phyloP scores from a whole-genome alignment of 306 rosid genomes.

The Dryas drummondii region DNA sequence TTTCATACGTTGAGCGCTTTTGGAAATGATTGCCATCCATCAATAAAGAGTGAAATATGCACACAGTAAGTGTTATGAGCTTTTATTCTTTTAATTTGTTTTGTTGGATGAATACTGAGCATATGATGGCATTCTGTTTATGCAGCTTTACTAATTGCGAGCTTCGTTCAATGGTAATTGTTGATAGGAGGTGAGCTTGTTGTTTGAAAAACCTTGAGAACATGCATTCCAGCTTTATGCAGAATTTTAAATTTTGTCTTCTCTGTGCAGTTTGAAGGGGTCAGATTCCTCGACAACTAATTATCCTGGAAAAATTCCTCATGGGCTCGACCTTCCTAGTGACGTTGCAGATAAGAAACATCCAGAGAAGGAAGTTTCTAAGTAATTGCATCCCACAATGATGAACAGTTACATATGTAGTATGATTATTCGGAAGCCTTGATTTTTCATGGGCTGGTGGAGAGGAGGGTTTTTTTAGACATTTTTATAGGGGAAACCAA shows the following conservation, averaged over 20 bases:
- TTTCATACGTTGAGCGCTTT: constrained; percentile 62
- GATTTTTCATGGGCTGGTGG: background rate
- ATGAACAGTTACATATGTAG: background rate
- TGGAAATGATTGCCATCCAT: constrained; percentile 83
- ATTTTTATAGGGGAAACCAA: background rate
- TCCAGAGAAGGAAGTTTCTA: constrained; percentile 28
- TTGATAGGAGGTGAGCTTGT: constrained; percentile 69
- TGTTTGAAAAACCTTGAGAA: constrained; percentile 9
- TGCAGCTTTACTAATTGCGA: constrained; percentile 88
- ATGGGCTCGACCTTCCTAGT: constrained; percentile 75
- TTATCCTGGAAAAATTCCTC: constrained; percentile 69
- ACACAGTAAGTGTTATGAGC: constrained; percentile 48
- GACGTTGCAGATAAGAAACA: constrained; percentile 58
- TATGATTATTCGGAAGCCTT: background rate
- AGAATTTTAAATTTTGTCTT: background rate
- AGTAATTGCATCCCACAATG: constrained; percentile 13
- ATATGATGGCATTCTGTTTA: background rate
- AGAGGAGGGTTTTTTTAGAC: background rate
- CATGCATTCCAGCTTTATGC: background rate
- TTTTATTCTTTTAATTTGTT: background rate
- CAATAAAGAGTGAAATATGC: constrained; percentile 66
- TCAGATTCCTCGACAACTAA: constrained; percentile 61
- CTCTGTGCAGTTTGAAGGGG: constrained; percentile 56
- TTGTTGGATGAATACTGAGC: constrained; percentile 11
- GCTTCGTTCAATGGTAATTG: constrained; percentile 76